A percentile compares a stretch with the other conserved stretches of the same genome.
phyloP scores from a whole-genome alignment of 176 grass and related monocot genomes.

The Carex pumila region DNA sequence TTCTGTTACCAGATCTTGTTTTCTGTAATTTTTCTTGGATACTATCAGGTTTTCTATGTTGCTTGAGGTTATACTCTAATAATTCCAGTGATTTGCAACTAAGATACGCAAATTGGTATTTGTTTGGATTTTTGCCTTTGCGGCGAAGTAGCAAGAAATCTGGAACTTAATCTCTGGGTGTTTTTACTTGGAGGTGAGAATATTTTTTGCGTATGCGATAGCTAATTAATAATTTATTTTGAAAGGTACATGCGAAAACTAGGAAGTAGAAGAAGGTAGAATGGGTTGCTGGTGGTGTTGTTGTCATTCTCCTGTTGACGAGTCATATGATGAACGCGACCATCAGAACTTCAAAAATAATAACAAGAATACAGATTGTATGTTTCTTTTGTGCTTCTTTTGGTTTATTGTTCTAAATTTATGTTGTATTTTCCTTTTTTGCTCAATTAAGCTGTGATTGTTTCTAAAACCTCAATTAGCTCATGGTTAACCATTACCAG shows the following conservation, averaged over 20 bases:
- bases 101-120: not conserved
- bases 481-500: not conserved
- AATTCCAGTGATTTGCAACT: conserved; percentile 2
- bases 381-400: conserved; percentile 3
- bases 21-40: not conserved
- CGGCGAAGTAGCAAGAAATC: not conserved
- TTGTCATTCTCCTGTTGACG: conserved; percentile 45
- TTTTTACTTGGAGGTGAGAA: not conserved
- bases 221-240: conserved; percentile 5
- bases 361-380: conserved; percentile 29
- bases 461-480: not conserved
- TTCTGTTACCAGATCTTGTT: not conserved
- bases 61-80: not conserved
- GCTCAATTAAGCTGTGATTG: not conserved
- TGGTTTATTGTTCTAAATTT: not conserved
- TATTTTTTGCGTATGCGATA: not conserved
- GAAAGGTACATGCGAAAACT: conserved; percentile 17
- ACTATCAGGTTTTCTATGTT: not conserved
- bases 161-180: not conserved
- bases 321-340: conserved; percentile 35
- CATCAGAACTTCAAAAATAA: conserved; percentile 34
- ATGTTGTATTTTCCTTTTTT: not conserved
- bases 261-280: conserved; percentile 13
- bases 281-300: conserved; percentile 75
- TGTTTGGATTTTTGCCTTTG: not conserved